phyloP scores from a whole-genome alignment of 192 early-diverging fungal species.

The Umbelopsis sp. region DNA sequence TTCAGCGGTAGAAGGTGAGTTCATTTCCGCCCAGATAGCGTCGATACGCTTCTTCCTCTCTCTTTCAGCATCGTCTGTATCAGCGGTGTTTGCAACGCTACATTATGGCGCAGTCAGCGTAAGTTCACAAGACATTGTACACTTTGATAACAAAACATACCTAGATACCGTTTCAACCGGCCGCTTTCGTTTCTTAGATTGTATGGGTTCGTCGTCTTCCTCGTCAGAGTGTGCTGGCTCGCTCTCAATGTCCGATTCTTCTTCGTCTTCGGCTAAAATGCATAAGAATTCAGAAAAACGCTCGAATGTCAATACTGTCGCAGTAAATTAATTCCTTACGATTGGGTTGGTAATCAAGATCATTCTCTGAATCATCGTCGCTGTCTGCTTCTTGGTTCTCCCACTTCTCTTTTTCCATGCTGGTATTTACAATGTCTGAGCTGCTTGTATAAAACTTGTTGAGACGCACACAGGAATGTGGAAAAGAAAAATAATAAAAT shows the following conservation, averaged over 20 bases:
- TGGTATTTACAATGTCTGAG: not conserved
- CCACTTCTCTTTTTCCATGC: conserved; percentile 12
- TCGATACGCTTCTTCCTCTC: conserved; percentile 44
- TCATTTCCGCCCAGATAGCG: conserved; percentile 61
- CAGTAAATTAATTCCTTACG: conserved; percentile 11
- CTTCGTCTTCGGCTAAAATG: conserved; percentile 17
- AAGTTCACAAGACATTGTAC: not conserved
- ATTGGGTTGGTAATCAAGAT: conserved; percentile 29
- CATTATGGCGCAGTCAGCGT: not conserved
- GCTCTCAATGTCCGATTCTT: conserved; percentile 16
- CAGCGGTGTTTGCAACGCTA: not conserved
- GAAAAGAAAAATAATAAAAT: not conserved
- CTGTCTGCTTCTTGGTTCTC: not conserved
- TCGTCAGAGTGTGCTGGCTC: not conserved
- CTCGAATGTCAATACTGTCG: not conserved
- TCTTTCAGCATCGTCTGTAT: not conserved
- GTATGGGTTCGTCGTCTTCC: not conserved
- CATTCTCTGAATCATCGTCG: conserved; percentile 29
- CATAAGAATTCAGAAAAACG: not conserved
- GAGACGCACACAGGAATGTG: not conserved
- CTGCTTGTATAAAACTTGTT: not conserved
- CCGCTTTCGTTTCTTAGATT: conserved; percentile 10
- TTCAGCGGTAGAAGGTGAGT: conserved; percentile 17
- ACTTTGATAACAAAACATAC: not conserved
- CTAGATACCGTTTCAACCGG: not conserved